Evolutionary conservation across 2,329 filamentous ascomycete genomes (phyloP).

Genomic region (Trichoderma sp.): DNA sequence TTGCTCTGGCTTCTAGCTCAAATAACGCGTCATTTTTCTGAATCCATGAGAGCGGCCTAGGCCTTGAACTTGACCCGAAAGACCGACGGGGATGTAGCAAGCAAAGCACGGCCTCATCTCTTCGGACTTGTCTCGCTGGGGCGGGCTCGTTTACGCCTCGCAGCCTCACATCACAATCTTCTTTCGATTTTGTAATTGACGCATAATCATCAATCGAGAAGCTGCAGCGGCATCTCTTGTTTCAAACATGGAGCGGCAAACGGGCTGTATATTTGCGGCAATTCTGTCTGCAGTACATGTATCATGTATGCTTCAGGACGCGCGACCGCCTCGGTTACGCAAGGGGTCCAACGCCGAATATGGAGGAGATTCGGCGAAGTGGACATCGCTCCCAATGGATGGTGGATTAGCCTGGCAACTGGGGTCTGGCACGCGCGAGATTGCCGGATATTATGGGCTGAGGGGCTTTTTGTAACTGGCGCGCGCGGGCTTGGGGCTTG

Average conservation of each 20-base stretch:
- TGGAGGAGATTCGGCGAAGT: conserved; percentile 9
- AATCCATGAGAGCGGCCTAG: neutral
- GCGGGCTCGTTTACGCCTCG: no score
- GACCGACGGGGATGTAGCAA: neutral
- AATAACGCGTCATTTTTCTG: neutral
- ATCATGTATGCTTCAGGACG: neutral
- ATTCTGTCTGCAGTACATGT: neutral
- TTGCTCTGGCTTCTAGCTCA: neutral
- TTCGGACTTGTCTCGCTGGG: conserved; percentile 10
- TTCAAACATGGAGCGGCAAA: neutral
- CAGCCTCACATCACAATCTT: no score
- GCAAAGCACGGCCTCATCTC: neutral
- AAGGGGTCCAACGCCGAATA: neutral
- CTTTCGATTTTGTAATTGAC: neutral
- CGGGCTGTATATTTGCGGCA: neutral
- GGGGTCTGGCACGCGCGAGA: neutral
- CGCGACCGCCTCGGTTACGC: neutral
- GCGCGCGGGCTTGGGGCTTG: neutral
- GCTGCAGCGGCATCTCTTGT: neutral
- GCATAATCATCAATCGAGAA: neutral
- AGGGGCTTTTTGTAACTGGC: neutral
- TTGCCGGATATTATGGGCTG: conserved; percentile 1
- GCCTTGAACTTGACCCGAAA: neutral
- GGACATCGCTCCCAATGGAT: neutral
- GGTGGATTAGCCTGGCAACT: neutral